These are phyloP conservation scores for Talaromyces thailandensis DNA, from an alignment of 495 filamentous ascomycete genomes.

Conservation along the genomic window DNA sequence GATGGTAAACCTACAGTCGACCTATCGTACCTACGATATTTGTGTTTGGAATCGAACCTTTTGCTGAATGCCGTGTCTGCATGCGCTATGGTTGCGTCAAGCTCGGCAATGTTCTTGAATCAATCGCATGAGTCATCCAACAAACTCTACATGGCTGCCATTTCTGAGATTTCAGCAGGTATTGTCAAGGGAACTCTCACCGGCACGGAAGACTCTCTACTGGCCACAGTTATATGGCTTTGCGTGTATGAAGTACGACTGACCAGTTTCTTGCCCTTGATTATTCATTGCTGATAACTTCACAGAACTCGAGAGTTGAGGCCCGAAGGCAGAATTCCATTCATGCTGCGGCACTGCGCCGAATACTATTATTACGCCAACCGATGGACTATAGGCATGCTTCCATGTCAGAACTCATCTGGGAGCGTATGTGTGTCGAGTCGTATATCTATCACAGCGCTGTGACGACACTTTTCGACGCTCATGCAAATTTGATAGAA, in stretches of 20 bases:
- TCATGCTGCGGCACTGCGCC: neutral
- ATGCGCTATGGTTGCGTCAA: neutral
- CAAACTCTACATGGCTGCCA: neutral
- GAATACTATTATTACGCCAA: neutral
- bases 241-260: conserved; percentile 1
- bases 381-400: neutral
- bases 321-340: neutral
- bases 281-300: neutral
- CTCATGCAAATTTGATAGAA: neutral
- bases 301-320: neutral
- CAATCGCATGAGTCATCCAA: neutral
- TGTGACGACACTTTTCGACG: conserved; percentile 3
- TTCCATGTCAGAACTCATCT: neutral
- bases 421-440: conserved; percentile 6
- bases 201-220: neutral
- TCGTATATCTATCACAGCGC: conserved; percentile 5
- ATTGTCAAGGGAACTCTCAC: neutral
- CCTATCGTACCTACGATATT: conserved; percentile 1
- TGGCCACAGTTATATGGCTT: conserved; percentile 1
- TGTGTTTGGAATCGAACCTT: neutral
- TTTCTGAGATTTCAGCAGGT: conserved; percentile 2
- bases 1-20: conserved; percentile 4
- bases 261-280: neutral
- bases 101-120: neutral
- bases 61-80: conserved; percentile 1